These are phyloP conservation scores for Lipomyces kockii DNA, from an alignment of 805 yeast species.

Conservation along the genomic window DNA sequence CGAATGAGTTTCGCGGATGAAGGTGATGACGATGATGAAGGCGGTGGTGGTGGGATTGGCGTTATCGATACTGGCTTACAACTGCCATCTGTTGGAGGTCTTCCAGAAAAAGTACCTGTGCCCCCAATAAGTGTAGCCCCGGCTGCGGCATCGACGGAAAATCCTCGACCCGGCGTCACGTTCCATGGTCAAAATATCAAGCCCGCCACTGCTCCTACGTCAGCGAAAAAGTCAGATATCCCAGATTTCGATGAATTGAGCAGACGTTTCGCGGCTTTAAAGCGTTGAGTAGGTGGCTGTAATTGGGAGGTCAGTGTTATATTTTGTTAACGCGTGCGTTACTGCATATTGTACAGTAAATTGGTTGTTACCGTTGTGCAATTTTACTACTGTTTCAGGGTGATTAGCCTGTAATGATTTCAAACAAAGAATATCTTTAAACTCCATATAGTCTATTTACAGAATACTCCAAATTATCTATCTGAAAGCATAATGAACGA, in stretches of 20 bases:
- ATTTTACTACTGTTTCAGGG: background rate
- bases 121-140: slow-evolving; percentile 45
- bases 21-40: slow-evolving; percentile 40
- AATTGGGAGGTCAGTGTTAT: background rate
- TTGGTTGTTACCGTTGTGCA: background rate
- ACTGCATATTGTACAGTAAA: slow-evolving; percentile 3
- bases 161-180: slow-evolving; percentile 43
- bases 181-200: slow-evolving; percentile 33
- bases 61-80: slow-evolving; percentile 40
- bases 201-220: slow-evolving; percentile 15
- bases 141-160: slow-evolving; percentile 44
- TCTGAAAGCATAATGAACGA: background rate
- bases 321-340: background rate
- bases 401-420: background rate
- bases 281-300: slow-evolving; percentile 20
- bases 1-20: slow-evolving; percentile 41
- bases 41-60: slow-evolving; percentile 39
- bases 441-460: slow-evolving; percentile 7
- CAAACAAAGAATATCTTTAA: background rate
- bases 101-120: slow-evolving; percentile 30
- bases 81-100: slow-evolving; percentile 37
- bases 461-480: background rate
- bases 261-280: slow-evolving; percentile 79
- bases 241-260: slow-evolving; percentile 65
- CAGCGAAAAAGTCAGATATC: slow-evolving; percentile 12